Base-by-base conservation (phyloP, 2,329 filamentous ascomycete species). In the Lachnellula suecica region DNA sequence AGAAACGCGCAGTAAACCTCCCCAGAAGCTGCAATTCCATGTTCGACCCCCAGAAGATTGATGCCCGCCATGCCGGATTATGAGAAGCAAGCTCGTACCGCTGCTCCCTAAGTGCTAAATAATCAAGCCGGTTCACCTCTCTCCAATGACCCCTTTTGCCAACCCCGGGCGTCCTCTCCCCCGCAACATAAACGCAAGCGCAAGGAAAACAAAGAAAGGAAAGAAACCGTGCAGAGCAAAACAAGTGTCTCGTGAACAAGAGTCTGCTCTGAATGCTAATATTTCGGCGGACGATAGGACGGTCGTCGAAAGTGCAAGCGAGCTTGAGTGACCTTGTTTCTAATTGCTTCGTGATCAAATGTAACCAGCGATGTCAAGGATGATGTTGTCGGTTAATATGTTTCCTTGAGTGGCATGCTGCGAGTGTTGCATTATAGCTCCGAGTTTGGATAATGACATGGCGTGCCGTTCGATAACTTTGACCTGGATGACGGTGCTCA, bases 391-490 rank as follows among this genome's bases (percentile, higher is more conserved):
- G 38, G 44, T 43, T 44, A 41, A 44, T 56, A 53, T 50, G 54
- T 59, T 58, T 51, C 15, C 44, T 45, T 44, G 34, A 24, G 22
- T 45, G 42, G 44, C 49, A 44, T 53, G 53, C 57, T 47, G 38
- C 52, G 42, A 49, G 47, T 45, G 53, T 61, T 56, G 54, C 53
- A 61, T 56, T 56, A 24, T 52, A 59, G 53, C 50, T 62, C 54
- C 56, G 59, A 61, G 54, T 44, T 48, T 59, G 52, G 54, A 64
- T 63, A 34, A 59, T 66, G 59, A 59, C 64, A 67, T 67, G 66
- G 57, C 64, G 52, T 65, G 66, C 66, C 66, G 65, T 68, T 68
- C 66, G 66, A 67, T 63, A 52, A 54, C 63, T 61, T 53, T 46
- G 56, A 61, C 52, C 49, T 56, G 47, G 59, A 52, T 52, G 56